These are phyloP conservation scores for Hymenoscyphus albidus DNA, from an alignment of 2,329 filamentous ascomycete genomes.

Conservation along the genomic window DNA sequence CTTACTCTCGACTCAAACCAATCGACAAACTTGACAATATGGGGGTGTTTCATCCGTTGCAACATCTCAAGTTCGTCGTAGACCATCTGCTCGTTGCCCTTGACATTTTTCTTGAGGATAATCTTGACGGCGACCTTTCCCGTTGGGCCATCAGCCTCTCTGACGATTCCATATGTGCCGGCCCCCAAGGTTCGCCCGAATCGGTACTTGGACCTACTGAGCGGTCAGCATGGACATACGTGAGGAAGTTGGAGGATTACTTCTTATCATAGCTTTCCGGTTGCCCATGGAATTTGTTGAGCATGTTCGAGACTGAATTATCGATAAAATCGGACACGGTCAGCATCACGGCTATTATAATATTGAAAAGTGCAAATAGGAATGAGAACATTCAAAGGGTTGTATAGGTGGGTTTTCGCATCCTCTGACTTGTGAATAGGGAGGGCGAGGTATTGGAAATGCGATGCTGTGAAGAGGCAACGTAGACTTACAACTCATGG, in stretches of 20 bases:
- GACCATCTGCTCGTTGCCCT: conserved; percentile 97
- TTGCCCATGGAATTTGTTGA: conserved; percentile 94
- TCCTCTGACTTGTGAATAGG: conserved; percentile 15
- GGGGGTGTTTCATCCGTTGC: conserved; percentile 83
- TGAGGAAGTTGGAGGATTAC: conserved; percentile 46
- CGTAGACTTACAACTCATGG: conserved; percentile 35
- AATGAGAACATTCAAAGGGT: conserved; percentile 7
- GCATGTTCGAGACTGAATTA: conserved; percentile 72
- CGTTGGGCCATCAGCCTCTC: conserved; percentile 80
- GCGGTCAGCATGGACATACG: conserved; percentile 21
- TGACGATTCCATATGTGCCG: conserved; percentile 96
- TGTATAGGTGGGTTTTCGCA: conserved; percentile 1
- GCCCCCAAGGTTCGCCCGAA: conserved; percentile 94
- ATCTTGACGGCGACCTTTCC: conserved; percentile 97
- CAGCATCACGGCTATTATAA: conserved; percentile 12
- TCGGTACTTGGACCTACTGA: conserved; percentile 71
- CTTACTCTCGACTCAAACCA: conserved; percentile 97
- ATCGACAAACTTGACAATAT: conserved; percentile 96
- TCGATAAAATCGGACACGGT: conserved; percentile 13
- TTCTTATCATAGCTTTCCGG: conserved; percentile 99
- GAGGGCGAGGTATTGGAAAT: conserved; percentile 5
- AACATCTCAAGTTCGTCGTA: conserved; percentile 95
- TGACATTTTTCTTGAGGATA: conserved; percentile 98
- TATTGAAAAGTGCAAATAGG: conserved; percentile 10
- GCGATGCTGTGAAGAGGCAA: conserved; percentile 11